Evolutionary conservation across 1,284 basidiomycete genomes (phyloP), one percentile per base, ranked within the genome.

Genomic region (Cerrena zonata): DNA sequence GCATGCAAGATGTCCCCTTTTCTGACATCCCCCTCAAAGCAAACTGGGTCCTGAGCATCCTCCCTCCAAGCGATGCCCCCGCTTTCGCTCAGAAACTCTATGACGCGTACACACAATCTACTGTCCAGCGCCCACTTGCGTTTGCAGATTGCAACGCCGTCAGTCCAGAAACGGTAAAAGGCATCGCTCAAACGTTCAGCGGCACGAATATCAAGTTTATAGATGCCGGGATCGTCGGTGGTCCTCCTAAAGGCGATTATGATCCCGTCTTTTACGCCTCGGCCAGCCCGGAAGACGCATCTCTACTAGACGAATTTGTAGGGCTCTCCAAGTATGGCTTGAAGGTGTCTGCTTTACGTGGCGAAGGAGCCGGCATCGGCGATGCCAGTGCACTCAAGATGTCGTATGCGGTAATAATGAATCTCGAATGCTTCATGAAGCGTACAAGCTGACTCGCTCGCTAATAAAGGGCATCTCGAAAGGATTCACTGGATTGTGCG

Each of bases 121-220:
- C 2, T 45, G 25, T 10, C 22, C 48, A 26, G 19, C 13, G 15
- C n/a, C 12, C 23, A 4, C 34, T 57, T 23, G 42, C 47, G 23
- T 82, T 77, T 59, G 79, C 68, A n/a, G 80, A 82, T 59, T 81
- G 78, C 58, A 83, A 84, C 53, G 79, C 80, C 4, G 72, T 82
- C 41, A 79, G 68, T 59, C 76, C 79, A 1, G 66, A 68, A 51
- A 78, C 77, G 7, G 73, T 72, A 47, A 74, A 75, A 59, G 62
- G 56, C 25, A 78, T 84, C 40, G 72, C 74, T 4, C 59, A 53
- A 19, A 61, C 79, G 24, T 80, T 84, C 55, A 46, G 57, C 5
- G 67, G 62, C 3, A 68, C 67, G 2, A 55, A 64, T 2, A 66
- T 78, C 49, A 60, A 61, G 19, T 79, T 84, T 56, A 59, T 84